Evolutionary conservation across 2,329 filamentous ascomycete genomes (phyloP).

Genomic region (Hymenoscyphus scutula): DNA sequence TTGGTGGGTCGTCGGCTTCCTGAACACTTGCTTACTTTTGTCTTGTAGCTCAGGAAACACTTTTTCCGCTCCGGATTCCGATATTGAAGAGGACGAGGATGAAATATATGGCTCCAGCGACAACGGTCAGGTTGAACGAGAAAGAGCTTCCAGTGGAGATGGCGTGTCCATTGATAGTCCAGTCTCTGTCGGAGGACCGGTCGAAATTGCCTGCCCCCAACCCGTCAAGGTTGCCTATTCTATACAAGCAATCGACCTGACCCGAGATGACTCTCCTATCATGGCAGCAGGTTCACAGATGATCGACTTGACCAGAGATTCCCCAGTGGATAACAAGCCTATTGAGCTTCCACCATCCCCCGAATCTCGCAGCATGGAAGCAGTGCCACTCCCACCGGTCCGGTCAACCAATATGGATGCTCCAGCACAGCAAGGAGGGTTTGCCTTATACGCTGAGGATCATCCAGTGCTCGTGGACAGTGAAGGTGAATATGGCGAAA

Average conservation of each 20-base stretch:
- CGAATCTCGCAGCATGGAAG: neutral
- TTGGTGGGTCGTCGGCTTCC: neutral
- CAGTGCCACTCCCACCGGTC: neutral
- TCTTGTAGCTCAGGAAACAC: constrained; percentile 21
- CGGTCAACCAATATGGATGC: neutral
- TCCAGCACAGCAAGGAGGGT: neutral
- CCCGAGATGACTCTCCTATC: constrained; percentile 30
- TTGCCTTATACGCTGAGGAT: constrained; percentile 14
- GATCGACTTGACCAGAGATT: constrained; percentile 24
- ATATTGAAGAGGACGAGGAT: constrained; percentile 33
- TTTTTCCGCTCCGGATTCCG: constrained; percentile 26
- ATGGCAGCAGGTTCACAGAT: constrained; percentile 9
- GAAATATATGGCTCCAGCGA: constrained; percentile 32
- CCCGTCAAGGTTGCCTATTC: constrained; percentile 22
- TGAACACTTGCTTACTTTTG: constrained; percentile 10
- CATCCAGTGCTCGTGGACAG: constrained; percentile 20
- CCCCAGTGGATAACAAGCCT: neutral
- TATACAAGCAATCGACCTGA: constrained; percentile 32
- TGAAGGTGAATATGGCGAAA: constrained; percentile 16
- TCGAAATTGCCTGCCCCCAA: constrained; percentile 7
- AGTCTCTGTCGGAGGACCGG: constrained; percentile 18
- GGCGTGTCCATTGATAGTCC: constrained; percentile 29
- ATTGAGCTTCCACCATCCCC: neutral
- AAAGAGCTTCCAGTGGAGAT: constrained; percentile 29
- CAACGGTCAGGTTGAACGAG: constrained; percentile 23